Evolutionary conservation across 73 alveolate genomes (phyloP).

Genomic region (Symbiodinium natans): DNA sequence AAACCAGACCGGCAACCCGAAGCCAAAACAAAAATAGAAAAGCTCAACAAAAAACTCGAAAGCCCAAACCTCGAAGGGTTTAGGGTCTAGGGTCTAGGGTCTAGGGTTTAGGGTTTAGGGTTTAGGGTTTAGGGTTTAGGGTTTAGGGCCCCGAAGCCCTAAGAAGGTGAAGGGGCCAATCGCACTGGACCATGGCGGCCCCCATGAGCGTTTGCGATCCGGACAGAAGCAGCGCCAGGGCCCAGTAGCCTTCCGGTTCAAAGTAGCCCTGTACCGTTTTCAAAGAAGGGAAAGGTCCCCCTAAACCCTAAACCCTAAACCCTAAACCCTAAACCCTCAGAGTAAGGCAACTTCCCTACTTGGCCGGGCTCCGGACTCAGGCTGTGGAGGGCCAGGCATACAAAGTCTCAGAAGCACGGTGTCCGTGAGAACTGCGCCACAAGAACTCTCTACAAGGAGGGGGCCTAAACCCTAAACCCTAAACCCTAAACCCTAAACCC

Average conservation of each 20-base stretch:
- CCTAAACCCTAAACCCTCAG: neutral
- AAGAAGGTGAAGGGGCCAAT: neutral
- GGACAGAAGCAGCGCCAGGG: neutral
- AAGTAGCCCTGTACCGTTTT: neutral
- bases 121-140: neutral
- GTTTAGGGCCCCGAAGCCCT: no score
- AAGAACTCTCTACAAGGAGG: no score
- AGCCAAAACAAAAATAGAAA: no score
- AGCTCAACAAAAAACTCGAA: no score
- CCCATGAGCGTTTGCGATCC: neutral
- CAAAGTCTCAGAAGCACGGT: no score
- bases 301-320: neutral
- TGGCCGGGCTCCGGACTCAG: no score
- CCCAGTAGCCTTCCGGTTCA: neutral
- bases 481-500: neutral
- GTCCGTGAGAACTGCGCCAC: no score
- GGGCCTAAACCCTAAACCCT: neutral
- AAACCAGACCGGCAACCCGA: no score
- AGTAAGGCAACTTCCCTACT: no score
- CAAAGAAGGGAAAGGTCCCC: neutral
- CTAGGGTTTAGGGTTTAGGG: no score
- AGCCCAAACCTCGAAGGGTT: neutral
- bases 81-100: neutral
- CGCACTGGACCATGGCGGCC: constrained; percentile 6
- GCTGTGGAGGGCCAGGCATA: no score